Conservation (phyloP, 1,284 basidiomycete genomes). For the Sporisorium exsertum region DNA sequence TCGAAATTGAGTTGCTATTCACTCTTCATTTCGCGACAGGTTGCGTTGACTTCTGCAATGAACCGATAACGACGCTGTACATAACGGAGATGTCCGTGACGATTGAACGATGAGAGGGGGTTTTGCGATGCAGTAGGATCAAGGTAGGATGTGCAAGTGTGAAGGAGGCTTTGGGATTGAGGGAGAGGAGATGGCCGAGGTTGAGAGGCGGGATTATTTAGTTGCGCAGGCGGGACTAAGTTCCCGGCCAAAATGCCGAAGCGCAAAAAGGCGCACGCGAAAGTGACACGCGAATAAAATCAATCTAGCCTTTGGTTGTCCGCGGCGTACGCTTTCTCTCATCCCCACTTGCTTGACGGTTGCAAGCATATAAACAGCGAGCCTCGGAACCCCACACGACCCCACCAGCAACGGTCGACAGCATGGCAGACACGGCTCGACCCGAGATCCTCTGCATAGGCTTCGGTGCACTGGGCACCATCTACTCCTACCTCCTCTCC, state of each 20-base stretch:
- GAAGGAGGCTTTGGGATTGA: too few relatives aligned
- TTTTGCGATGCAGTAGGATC: not conserved
- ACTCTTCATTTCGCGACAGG: not conserved
- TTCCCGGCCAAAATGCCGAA: not conserved
- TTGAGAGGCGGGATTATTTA: too few relatives aligned
- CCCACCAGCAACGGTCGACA: not conserved
- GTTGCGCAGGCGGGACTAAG: not conserved
- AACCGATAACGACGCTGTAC: not conserved
- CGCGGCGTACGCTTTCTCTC: too few relatives aligned
- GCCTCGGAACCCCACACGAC: not conserved
- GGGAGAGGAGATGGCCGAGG: not conserved
- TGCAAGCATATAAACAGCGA: not conserved
- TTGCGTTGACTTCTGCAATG: not conserved
- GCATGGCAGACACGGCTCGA: not conserved
- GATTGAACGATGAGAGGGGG: not conserved
- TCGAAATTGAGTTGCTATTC: constrained; percentile 16
- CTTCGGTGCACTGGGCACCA: constrained; percentile 72
- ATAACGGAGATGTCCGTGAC: not conserved
- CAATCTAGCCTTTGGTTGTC: too few relatives aligned
- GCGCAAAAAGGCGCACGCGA: too few relatives aligned
- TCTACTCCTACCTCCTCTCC: constrained; percentile 77
- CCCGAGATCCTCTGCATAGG: constrained; percentile 71
- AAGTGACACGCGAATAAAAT: too few relatives aligned
- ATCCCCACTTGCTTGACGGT: too few relatives aligned
- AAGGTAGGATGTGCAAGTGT: not conserved